These are phyloP conservation scores for Neophaeococcomyces mojaviensis DNA, from an alignment of 2,329 filamentous ascomycete genomes.

Conservation along the genomic window DNA sequence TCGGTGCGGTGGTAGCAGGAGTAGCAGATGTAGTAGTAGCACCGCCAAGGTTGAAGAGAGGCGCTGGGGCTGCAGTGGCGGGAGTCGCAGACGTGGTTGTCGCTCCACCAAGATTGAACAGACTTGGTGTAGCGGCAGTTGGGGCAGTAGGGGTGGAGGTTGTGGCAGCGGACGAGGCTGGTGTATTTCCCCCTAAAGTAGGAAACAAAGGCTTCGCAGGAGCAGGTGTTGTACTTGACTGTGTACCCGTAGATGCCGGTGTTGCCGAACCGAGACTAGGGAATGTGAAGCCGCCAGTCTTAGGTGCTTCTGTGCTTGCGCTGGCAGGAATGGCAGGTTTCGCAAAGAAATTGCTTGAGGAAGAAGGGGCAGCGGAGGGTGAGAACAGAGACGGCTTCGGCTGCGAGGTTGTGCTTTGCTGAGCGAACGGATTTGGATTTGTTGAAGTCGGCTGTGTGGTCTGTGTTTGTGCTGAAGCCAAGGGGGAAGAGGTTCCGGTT, in stretches of 20 bases:
- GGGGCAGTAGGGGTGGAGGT: constrained; percentile 14
- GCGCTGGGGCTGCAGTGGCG: constrained; percentile 10
- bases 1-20: constrained; percentile 20
- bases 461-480: too few species aligned
- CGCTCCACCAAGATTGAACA: constrained; percentile 20
- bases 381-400: too few species aligned
- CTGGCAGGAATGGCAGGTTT: background rate
- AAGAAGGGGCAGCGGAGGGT: background rate
- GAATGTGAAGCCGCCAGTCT: too few species aligned
- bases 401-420: too few species aligned
- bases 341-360: background rate
- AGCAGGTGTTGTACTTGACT: constrained; percentile 1
- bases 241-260: constrained; percentile 12
- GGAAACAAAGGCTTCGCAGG: background rate
- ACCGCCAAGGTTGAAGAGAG: constrained; percentile 12
- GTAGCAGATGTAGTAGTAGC: constrained; percentile 25
- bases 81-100: constrained; percentile 25
- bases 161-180: constrained; percentile 3
- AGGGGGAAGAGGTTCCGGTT: background rate
- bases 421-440: too few species aligned
- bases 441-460: too few species aligned
- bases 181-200: background rate
- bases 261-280: too few species aligned
- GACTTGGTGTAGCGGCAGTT: constrained; percentile 24
- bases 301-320: too few species aligned